These are phyloP conservation scores for Adansonia gregorii DNA, from an alignment of 441 rosid species.

Conservation along the genomic window DNA sequence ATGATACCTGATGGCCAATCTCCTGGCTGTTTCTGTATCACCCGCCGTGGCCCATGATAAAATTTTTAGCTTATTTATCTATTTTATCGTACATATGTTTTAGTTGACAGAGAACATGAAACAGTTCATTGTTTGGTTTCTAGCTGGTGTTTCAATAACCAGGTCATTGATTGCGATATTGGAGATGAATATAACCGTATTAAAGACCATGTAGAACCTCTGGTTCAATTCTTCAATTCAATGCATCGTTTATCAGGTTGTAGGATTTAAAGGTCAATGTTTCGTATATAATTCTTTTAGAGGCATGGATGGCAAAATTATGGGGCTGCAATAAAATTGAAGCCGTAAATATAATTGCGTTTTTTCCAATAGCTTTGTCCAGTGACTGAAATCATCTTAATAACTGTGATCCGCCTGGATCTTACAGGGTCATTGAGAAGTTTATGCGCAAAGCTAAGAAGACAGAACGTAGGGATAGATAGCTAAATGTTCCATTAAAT, in stretches of 20 bases:
- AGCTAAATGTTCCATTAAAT: background rate
- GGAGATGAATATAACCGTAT: background rate
- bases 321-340: background rate
- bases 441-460: background rate
- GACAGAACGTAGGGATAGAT: background rate
- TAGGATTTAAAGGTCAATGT: background rate
- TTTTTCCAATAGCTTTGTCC: background rate
- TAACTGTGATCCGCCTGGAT: background rate
- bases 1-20: slow-evolving; percentile 75
- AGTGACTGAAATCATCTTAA: background rate
- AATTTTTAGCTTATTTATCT: background rate
- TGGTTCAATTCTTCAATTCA: background rate
- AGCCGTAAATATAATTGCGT: background rate
- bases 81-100: background rate
- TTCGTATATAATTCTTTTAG: background rate
- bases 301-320: background rate
- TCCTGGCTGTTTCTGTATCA: slow-evolving; percentile 60
- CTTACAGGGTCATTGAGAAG: background rate
- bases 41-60: slow-evolving; percentile 61
- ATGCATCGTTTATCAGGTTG: no score
- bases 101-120: slow-evolving; percentile 6
- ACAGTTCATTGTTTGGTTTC: background rate
- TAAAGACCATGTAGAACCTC: background rate
- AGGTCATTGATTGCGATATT: slow-evolving; percentile 4
- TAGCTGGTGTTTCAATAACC: slow-evolving; percentile 1